phyloP scores from a whole-genome alignment of 805 yeast species.

The Wickerhamomyces sydowiorum region DNA sequence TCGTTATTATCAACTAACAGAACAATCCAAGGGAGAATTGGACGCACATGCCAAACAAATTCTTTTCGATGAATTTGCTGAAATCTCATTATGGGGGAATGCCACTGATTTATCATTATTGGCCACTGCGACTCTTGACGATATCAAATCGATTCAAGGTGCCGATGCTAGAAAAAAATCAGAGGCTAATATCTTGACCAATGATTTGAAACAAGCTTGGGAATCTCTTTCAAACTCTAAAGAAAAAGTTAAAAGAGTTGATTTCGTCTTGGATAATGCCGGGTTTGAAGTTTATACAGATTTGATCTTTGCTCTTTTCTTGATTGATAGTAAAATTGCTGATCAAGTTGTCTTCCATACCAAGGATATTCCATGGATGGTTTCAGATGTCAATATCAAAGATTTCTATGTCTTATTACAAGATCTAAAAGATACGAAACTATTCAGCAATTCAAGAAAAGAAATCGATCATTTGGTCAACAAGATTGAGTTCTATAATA shows the following conservation, averaged over 20 bases:
- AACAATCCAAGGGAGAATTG: constrained; percentile 22
- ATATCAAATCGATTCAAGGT: constrained; percentile 88
- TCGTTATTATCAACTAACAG: constrained; percentile 42
- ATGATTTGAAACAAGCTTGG: constrained; percentile 75
- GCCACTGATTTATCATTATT: constrained; percentile 91
- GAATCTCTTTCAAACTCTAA: constrained; percentile 26
- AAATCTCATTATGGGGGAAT: constrained; percentile 95
- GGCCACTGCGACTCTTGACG: constrained; percentile 85
- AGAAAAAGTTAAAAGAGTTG: constrained; percentile 41
- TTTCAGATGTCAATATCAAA: constrained; percentile 85
- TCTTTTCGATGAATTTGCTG: constrained; percentile 77
- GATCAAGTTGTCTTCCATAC: constrained; percentile 72
- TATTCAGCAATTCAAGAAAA: constrained; percentile 42
- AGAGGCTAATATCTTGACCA: constrained; percentile 69
- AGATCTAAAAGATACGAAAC: constrained; percentile 46
- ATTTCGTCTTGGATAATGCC: constrained; percentile 84
- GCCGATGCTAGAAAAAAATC: constrained; percentile 79
- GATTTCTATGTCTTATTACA: constrained; percentile 59
- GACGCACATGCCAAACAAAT: constrained; percentile 41
- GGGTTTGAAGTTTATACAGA: constrained; percentile 96
- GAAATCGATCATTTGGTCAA: constrained; percentile 45
- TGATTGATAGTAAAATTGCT: constrained; percentile 66
- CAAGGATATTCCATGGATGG: constrained; percentile 95
- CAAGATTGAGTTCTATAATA: constrained; percentile 37
- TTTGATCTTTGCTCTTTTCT: constrained; percentile 54